These are phyloP conservation scores for Rhododendron ferrugineum DNA, from an alignment of 148 eudicot genomes.

Conservation along the genomic window DNA sequence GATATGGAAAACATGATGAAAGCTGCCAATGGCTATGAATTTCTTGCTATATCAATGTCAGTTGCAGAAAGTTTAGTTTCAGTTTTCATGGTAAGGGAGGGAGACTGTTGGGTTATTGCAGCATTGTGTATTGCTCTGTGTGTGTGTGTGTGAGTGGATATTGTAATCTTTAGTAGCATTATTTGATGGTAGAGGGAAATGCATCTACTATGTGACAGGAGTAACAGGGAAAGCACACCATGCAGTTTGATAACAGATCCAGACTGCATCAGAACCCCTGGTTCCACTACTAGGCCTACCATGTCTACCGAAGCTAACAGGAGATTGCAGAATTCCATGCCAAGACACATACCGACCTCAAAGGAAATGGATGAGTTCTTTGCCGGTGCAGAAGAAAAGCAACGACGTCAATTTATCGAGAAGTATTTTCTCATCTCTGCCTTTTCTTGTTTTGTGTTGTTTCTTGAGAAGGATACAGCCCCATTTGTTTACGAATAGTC, in stretches of 20 bases:
- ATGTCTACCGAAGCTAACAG: conserved; percentile 13
- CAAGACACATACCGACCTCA: conserved; percentile 24
- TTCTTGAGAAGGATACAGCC: too few relatives aligned
- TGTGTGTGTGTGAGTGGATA: background rate
- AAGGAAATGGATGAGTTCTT: conserved; percentile 43
- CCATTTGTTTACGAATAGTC: background rate
- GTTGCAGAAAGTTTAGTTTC: background rate
- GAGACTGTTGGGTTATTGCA: background rate
- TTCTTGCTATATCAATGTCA: background rate
- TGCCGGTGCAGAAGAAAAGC: conserved; percentile 29
- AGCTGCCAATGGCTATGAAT: conserved; percentile 4
- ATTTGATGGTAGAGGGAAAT: background rate
- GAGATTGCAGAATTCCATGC: conserved; percentile 17
- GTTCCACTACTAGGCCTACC: conserved; percentile 35
- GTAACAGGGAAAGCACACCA: conserved; percentile 59
- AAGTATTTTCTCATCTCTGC: conserved; percentile 26
- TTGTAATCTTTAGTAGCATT: background rate
- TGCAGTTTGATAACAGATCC: conserved; percentile 44
- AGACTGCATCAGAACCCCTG: conserved; percentile 34
- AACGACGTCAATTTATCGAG: conserved; percentile 32
- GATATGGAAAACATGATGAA: conserved; percentile 4
- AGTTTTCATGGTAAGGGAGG: background rate
- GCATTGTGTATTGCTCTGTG: background rate
- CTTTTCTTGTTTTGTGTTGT: background rate
- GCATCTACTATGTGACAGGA: conserved; percentile 25